These are phyloP conservation scores for Suhomyces sp. DNA, from an alignment of 805 yeast species.

Conservation along the genomic window DNA sequence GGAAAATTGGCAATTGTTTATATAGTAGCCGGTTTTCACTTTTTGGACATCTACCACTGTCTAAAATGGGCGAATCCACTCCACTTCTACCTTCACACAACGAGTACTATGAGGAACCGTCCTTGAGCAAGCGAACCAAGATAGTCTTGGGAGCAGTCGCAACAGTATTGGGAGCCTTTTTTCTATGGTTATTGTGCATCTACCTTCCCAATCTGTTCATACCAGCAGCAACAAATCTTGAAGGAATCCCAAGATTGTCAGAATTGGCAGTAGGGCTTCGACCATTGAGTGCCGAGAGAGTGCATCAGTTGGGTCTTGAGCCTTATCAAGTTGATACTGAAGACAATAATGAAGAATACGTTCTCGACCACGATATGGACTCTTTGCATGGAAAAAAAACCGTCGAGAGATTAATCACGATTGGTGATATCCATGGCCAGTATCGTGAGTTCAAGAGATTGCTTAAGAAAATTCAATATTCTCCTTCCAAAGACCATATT, in stretches of 20 bases:
- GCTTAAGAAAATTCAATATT: constrained; percentile 47
- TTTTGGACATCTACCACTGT: neutral
- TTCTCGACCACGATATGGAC: neutral
- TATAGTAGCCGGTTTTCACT: neutral
- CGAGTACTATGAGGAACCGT: constrained; percentile 15
- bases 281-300: constrained; percentile 21
- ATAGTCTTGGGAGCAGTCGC: constrained; percentile 12
- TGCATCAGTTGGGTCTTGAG: constrained; percentile 14
- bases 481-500: constrained; percentile 52
- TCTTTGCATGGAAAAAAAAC: neutral
- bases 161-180: constrained; percentile 10
- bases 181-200: constrained; percentile 31
- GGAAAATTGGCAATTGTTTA: neutral
- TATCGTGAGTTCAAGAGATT: constrained; percentile 52
- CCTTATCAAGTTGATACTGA: constrained; percentile 3
- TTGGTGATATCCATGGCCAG: constrained; percentile 91
- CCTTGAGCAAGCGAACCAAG: constrained; percentile 12
- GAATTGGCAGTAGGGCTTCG: constrained; percentile 22
- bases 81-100: constrained; percentile 16
- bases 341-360: constrained; percentile 5
- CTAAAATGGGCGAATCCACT: constrained; percentile 10
- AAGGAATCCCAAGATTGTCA: constrained; percentile 23
- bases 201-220: constrained; percentile 33
- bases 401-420: constrained; percentile 54
- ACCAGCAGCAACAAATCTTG: constrained; percentile 29